Evolutionary conservation across 1,139 yeast genomes (phyloP).

Genomic region (Geotrichum restrictum): DNA sequence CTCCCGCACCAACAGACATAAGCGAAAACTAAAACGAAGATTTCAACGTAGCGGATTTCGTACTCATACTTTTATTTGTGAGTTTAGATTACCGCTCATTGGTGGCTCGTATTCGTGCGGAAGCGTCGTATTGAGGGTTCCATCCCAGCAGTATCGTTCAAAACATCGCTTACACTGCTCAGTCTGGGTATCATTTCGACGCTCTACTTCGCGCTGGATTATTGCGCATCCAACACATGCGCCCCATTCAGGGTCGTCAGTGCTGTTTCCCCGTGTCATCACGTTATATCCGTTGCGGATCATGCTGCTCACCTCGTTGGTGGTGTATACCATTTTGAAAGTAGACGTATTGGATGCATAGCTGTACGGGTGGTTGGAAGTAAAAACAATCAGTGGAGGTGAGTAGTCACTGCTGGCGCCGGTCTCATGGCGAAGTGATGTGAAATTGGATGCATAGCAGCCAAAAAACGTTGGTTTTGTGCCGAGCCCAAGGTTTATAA

Average conservation of each 20-base stretch:
- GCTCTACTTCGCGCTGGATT: slow-evolving; percentile 74
- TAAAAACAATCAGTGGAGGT: slow-evolving; percentile 76
- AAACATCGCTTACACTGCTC: slow-evolving; percentile 74
- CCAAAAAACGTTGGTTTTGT: slow-evolving; percentile 35
- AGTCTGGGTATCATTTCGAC: slow-evolving; percentile 58
- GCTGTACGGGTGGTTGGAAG: slow-evolving; percentile 72
- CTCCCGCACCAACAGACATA: too few species aligned
- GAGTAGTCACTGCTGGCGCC: slow-evolving; percentile 20
- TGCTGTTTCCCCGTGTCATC: slow-evolving; percentile 66
- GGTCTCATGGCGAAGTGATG: slow-evolving; percentile 25
- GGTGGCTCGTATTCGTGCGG: too few species aligned
- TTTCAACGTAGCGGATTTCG: too few species aligned
- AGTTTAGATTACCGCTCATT: too few species aligned
- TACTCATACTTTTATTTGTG: too few species aligned
- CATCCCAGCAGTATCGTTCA: slow-evolving; percentile 67
- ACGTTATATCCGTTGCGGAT: slow-evolving; percentile 79
- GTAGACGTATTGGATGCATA: slow-evolving; percentile 69
- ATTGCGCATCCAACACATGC: slow-evolving; percentile 88
- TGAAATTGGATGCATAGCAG: slow-evolving; percentile 19
- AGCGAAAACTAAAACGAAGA: too few species aligned
- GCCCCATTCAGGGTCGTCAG: slow-evolving; percentile 69
- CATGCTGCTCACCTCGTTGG: slow-evolving; percentile 55
- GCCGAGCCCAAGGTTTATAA: slow-evolving; percentile 47
- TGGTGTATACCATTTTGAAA: slow-evolving; percentile 58
- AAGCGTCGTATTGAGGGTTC: slow-evolving; percentile 6